These are phyloP conservation scores for Talaromyces sp. DNA, from an alignment of 2,329 filamentous ascomycete species.

Conservation along the genomic window DNA sequence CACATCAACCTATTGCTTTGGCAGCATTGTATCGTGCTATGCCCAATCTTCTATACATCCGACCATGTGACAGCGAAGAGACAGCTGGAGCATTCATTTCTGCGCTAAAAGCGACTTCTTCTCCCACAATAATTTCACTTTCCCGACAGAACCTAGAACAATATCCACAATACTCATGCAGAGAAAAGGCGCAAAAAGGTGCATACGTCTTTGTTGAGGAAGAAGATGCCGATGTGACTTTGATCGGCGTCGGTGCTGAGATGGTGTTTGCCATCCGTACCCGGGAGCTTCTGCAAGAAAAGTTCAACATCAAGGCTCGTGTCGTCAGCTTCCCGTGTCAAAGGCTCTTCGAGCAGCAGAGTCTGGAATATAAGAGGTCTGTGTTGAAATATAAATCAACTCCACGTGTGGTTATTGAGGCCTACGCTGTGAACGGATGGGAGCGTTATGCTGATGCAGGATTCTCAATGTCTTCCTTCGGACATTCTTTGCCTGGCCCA, in stretches of 20 bases:
- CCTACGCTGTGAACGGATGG: slow-evolving; percentile 51
- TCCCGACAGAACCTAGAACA: slow-evolving; percentile 44
- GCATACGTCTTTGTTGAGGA: slow-evolving; percentile 43
- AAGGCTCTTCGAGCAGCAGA: slow-evolving; percentile 49
- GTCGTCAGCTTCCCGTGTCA: slow-evolving; percentile 53
- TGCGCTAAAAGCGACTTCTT: slow-evolving; percentile 39
- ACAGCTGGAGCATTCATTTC: slow-evolving; percentile 44
- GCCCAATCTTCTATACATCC: slow-evolving; percentile 61
- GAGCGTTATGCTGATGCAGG: slow-evolving; percentile 53
- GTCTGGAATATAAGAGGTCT: slow-evolving; percentile 44
- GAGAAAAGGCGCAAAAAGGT: slow-evolving; percentile 39
- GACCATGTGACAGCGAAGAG: slow-evolving; percentile 59
- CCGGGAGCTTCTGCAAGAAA: slow-evolving; percentile 41
- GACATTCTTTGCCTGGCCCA: slow-evolving; percentile 27
- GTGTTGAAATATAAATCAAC: slow-evolving; percentile 40
- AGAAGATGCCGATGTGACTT: slow-evolving; percentile 41
- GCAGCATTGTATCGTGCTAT: slow-evolving; percentile 59
- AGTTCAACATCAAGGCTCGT: slow-evolving; percentile 39
- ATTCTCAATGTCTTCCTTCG: slow-evolving; percentile 46
- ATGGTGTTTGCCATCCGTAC: slow-evolving; percentile 48
- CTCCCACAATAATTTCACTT: slow-evolving; percentile 45
- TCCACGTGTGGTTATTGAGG: slow-evolving; percentile 49
- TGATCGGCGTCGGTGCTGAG: slow-evolving; percentile 53
- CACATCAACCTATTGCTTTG: slow-evolving; percentile 61
- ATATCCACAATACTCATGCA: slow-evolving; percentile 32